A percentile compares a stretch with the other conserved stretches of the same genome.
Conservation (phyloP, 495 filamentous ascomycete genomes). For the Niebla homalea region DNA sequence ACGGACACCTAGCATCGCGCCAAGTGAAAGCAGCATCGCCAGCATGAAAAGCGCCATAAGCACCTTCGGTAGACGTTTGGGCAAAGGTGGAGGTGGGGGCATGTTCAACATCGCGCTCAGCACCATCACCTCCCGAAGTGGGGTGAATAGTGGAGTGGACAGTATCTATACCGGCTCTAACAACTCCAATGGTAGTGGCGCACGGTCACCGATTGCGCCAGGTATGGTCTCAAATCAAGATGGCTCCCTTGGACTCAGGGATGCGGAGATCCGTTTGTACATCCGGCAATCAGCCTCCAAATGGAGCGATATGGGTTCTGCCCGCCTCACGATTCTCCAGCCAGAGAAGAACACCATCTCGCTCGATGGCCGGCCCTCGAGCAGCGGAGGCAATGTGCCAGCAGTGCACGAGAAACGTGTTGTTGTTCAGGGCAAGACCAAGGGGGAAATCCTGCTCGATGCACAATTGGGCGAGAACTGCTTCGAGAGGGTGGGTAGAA, state of each 20-base stretch:
- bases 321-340: constrained; percentile 60
- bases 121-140: constrained; percentile 43
- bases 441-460: constrained; percentile 59
- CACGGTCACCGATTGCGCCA: constrained; percentile 44
- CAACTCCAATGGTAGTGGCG: constrained; percentile 24
- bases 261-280: constrained; percentile 74
- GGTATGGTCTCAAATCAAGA: constrained; percentile 38
- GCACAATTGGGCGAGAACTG: constrained; percentile 69
- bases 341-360: constrained; percentile 23
- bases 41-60: constrained; percentile 54
- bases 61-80: constrained; percentile 54
- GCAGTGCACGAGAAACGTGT: constrained; percentile 62
- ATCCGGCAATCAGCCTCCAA: constrained; percentile 58
- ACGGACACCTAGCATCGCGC: constrained; percentile 37
- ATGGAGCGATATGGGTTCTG: constrained; percentile 85
- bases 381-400: constrained; percentile 4
- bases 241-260: constrained; percentile 47
- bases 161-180: constrained; percentile 49
- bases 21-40: constrained; percentile 41
- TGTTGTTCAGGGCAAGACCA: constrained; percentile 55
- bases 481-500: constrained; percentile 70
- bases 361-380: constrained; percentile 1
- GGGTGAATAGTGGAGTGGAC: constrained; percentile 31
- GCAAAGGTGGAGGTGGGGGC: constrained; percentile 38
- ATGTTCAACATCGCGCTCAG: constrained; percentile 67